Evolutionary conservation across 139 green algal species (phyloP).

Genomic region (Chlamydomonas sp.): DNA sequence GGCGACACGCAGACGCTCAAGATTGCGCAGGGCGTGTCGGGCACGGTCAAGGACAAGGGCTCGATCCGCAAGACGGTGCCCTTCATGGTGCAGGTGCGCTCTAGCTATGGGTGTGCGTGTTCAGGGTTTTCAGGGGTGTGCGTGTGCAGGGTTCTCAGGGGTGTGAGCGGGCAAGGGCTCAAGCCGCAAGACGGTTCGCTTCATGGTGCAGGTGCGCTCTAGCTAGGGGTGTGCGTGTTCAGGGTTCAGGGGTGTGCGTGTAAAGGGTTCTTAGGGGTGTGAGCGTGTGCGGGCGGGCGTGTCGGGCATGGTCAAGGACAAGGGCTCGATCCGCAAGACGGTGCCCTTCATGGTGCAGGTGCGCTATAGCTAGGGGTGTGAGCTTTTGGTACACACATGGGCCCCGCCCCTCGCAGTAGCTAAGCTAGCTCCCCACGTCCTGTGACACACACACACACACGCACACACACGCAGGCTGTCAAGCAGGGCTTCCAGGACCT

Average conservation of each 20-base stretch:
- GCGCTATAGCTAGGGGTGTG: too few relatives aligned
- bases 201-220: too few relatives aligned
- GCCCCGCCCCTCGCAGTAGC: too few relatives aligned
- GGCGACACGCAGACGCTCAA: conserved; percentile 87
- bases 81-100: conserved; percentile 82
- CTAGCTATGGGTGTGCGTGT: too few relatives aligned
- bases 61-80: conserved; percentile 55
- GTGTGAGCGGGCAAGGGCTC: background rate
- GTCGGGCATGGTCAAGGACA: conserved; percentile 87
- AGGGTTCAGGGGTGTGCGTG: background rate
- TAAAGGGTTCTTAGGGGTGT: background rate
- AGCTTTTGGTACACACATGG: background rate
- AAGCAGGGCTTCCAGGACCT: conserved; percentile 57
- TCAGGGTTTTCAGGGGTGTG: conserved; percentile 82
- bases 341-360: conserved; percentile 72
- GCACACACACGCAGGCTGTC: conserved; percentile 9
- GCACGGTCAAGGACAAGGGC: conserved; percentile 93
- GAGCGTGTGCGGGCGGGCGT: too few relatives aligned
- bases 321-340: conserved; percentile 69
- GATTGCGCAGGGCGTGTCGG: conserved; percentile 92
- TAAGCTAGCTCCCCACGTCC: too few relatives aligned
- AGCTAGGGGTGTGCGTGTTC: background rate
- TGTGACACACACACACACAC: background rate
- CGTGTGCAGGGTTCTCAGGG: background rate
- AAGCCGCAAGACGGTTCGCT: background rate